These are phyloP conservation scores for Sporisorium iseilematis-ciliati DNA, from an alignment of 1,284 basidiomycete species.

Conservation along the genomic window DNA sequence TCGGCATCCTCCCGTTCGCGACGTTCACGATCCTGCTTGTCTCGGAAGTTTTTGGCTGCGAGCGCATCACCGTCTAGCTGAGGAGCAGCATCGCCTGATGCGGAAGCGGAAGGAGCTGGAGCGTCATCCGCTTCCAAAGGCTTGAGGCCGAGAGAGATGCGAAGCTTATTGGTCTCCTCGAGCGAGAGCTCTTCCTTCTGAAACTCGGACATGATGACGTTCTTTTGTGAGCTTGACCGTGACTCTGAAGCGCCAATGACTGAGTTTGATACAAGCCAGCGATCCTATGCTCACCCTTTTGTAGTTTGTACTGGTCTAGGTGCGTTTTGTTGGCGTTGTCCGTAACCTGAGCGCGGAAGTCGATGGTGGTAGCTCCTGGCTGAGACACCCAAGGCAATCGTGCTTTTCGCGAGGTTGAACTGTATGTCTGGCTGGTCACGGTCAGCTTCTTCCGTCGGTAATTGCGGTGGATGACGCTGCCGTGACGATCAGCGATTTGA, in stretches of 20 bases:
- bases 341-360: no score
- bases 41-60: constrained; percentile 51
- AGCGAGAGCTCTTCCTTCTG: constrained; percentile 83
- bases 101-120: constrained; percentile 46
- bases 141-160: constrained; percentile 91
- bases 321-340: no score
- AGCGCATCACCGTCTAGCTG: constrained; percentile 70
- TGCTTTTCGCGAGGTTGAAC: no score
- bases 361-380: no score
- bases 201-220: constrained; percentile 65
- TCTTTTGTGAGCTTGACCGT: constrained; percentile 41
- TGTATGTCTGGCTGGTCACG: constrained; percentile 9
- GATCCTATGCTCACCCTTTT: constrained; percentile 39
- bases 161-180: constrained; percentile 98
- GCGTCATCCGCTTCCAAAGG: constrained; percentile 78
- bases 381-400: no score
- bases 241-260: constrained; percentile 5
- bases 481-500: constrained; percentile 3
- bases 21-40: constrained; percentile 77
- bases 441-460: not conserved
- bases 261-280: constrained; percentile 13
- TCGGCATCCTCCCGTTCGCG: constrained; percentile 80
- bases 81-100: constrained; percentile 45
- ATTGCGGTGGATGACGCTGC: not conserved
- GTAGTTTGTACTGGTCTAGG: not conserved